These are phyloP conservation scores for Tulasnella sp. DNA, from an alignment of 768 basidiomycete species.

Conservation along the genomic window DNA sequence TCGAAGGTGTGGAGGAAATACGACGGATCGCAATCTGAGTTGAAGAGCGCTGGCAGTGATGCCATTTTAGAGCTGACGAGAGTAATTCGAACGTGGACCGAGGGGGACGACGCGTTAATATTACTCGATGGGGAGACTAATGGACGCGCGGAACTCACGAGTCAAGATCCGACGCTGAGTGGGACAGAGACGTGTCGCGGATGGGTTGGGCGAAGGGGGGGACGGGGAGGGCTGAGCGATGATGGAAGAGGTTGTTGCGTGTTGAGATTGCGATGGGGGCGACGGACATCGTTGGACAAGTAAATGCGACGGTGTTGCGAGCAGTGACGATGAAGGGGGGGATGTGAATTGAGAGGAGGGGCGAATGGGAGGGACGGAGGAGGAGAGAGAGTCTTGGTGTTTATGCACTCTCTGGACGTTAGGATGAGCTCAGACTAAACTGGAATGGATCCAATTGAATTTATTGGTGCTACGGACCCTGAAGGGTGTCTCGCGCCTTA, in stretches of 20 bases:
- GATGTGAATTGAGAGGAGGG: not conserved
- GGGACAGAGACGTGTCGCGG: not conserved
- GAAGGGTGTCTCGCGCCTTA: not conserved
- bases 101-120: not conserved
- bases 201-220: not conserved
- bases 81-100: not conserved
- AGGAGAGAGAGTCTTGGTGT: not conserved
- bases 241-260: conserved; percentile 4
- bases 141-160: not conserved
- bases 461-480: not conserved
- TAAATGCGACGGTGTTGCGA: conserved; percentile 8
- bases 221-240: not conserved
- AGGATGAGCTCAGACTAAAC: not conserved
- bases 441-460: not conserved
- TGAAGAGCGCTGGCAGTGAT: not conserved
- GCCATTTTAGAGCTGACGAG: not conserved
- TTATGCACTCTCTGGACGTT: not conserved
- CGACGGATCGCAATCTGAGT: not conserved
- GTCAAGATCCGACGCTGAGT: not conserved
- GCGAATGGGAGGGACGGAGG: not conserved
- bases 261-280: conserved; percentile 6
- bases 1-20: not conserved
- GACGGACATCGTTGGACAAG: conserved; percentile 1
- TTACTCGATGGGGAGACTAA: not conserved
- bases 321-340: not conserved